Evolutionary conservation across 2,329 filamentous ascomycete species (phyloP), one percentile per base, ranked within the genome.

Genomic region (Fusarium goolgardi): DNA sequence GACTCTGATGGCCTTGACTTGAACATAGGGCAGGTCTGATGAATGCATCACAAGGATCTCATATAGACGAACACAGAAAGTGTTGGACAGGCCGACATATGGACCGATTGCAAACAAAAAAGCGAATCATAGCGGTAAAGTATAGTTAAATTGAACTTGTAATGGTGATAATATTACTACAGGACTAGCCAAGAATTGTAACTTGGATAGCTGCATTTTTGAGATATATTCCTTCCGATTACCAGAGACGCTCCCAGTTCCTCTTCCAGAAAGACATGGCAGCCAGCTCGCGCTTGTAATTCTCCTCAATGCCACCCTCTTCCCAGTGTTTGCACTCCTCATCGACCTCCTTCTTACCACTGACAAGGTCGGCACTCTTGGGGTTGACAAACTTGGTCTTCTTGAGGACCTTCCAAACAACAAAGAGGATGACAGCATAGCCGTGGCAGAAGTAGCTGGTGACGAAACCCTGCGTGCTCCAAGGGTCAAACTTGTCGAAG

Each of bases 281-380:
- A 9, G 76, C 76, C 25, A 82, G 71, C 41, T 75, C 73, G 20
- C 71, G 67, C 66, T 72, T 72, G 71, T 81, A 80, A 55, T 83
- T 82, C 71, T 82, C 81, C 63, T 83, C 81, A 32, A 84, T 78
- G 6, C 80, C 80, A 9, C 80, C 80, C 66, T 82, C 79, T 59
- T 82, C 80, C 80, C 80, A 82, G 44, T 79, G 74, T 20, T 76
- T 70, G 66, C 80, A 81, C 74, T 82, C 80, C 65, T 87, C 86
- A 55, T 90, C 89, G 64, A 91, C 86, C 76, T 91, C 90, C 9
- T 85, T 85, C 60, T 91, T 80, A 59, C 90, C 89, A 35, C 85
- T 85, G 31, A 74, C 55, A 18, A 74, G 65, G 20, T 74, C 72
- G 25, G 72, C 72, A 5, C 59, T 72, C 41, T 68, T 55, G 11